These are phyloP conservation scores for Amanita fuliginea DNA, from an alignment of 768 basidiomycete species.

Conservation along the genomic window DNA sequence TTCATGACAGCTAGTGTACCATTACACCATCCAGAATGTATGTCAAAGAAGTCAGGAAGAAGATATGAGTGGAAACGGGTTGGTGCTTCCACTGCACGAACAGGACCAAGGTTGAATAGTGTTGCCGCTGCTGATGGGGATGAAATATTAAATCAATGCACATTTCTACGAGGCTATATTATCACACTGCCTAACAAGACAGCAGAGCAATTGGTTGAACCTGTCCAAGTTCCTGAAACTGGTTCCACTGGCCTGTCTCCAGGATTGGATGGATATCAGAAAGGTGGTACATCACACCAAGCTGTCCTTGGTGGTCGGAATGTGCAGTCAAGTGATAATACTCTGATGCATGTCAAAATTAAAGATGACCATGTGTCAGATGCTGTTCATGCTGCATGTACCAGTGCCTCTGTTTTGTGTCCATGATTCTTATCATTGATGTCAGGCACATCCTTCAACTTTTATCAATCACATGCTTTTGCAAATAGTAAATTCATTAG, in stretches of 20 bases:
- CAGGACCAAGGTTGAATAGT: not conserved
- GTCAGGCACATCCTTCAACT: not conserved
- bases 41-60: too few species aligned
- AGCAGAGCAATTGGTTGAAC: not conserved
- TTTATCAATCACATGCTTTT: not conserved
- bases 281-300: too few species aligned
- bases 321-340: not conserved
- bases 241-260: too few species aligned
- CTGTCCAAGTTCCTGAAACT: not conserved
- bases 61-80: not conserved
- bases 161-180: constrained; percentile 5
- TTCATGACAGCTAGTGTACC: not conserved
- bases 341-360: not conserved
- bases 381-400: not conserved
- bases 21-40: too few species aligned
- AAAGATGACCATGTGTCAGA: not conserved
- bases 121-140: not conserved
- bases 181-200: not conserved
- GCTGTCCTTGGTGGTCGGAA: not conserved
- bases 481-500: not conserved
- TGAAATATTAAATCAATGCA: constrained; percentile 6
- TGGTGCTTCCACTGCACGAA: not conserved
- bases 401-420: not conserved
- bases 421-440: not conserved
- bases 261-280: too few species aligned